phyloP scores from a whole-genome alignment of 331 rosid species.

The Phaseolus coccineus region DNA sequence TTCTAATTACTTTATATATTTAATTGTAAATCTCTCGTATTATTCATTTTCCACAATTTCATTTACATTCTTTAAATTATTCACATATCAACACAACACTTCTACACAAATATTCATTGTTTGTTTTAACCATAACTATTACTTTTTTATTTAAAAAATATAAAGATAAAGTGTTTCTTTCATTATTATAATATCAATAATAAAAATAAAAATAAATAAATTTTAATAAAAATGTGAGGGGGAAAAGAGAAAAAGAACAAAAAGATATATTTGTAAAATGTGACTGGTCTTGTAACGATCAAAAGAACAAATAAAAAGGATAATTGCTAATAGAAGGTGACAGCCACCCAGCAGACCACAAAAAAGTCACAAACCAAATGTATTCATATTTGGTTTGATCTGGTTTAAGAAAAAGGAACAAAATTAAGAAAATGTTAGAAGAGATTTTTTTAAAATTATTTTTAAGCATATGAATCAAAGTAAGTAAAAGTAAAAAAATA shows the following conservation, averaged over 20 bases:
- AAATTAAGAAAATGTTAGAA: neutral
- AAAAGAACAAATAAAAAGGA: conserved; percentile 5
- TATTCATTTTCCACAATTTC: no score
- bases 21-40: no score
- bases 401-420: neutral
- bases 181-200: no score
- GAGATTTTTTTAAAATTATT: no score
- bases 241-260: neutral
- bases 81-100: no score
- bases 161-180: no score
- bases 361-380: no score
- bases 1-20: no score
- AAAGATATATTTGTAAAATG: neutral
- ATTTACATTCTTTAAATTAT: no score
- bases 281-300: neutral
- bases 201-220: neutral
- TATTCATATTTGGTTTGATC: neutral
- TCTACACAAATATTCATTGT: no score
- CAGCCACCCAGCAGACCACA: neutral
- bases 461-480: neutral
- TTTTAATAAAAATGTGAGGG: neutral
- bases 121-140: no score
- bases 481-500: neutral
- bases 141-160: no score
- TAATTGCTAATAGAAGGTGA: conserved; percentile 3